A percentile compares a stretch with the other conserved stretches of the same genome.
Conservation (phyloP, 306 rosid genomes). For the Citrullus amarus region DNA sequence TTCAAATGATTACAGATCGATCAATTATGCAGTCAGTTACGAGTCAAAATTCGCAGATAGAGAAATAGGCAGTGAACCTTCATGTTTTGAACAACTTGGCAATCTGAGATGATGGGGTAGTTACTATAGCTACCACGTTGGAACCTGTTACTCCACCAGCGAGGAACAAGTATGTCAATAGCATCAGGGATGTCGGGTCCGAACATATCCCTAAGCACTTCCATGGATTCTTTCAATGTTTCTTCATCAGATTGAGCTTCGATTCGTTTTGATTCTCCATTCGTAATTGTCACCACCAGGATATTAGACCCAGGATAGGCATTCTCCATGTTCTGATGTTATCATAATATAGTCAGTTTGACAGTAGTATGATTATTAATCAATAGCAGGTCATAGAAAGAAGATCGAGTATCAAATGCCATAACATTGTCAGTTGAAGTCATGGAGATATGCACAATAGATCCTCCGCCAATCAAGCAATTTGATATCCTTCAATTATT, state of each 20-base stretch:
- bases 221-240: slow-evolving; percentile 82
- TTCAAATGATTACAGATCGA: background rate
- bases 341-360: background rate
- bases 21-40: background rate
- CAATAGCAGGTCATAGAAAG: background rate
- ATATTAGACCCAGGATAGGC: slow-evolving; percentile 94
- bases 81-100: slow-evolving; percentile 36
- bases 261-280: slow-evolving; percentile 89
- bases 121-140: slow-evolving; percentile 97
- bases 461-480: background rate
- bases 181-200: slow-evolving; percentile 75
- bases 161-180: slow-evolving; percentile 71
- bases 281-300: slow-evolving; percentile 88
- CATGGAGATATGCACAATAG: background rate
- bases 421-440: background rate
- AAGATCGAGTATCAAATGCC: background rate
- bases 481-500: background rate
- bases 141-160: slow-evolving; percentile 88
- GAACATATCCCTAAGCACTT: slow-evolving; percentile 72
- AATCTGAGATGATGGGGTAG: slow-evolving; percentile 56
- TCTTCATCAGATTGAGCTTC: slow-evolving; percentile 71
- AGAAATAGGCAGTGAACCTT: slow-evolving; percentile 34
- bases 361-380: slow-evolving; percentile 1
- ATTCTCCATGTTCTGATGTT: slow-evolving; percentile 90
- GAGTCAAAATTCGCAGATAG: background rate